Evolutionary conservation across 768 basidiomycete species (phyloP).

Genomic region (Kwoniella dejecticola): DNA sequence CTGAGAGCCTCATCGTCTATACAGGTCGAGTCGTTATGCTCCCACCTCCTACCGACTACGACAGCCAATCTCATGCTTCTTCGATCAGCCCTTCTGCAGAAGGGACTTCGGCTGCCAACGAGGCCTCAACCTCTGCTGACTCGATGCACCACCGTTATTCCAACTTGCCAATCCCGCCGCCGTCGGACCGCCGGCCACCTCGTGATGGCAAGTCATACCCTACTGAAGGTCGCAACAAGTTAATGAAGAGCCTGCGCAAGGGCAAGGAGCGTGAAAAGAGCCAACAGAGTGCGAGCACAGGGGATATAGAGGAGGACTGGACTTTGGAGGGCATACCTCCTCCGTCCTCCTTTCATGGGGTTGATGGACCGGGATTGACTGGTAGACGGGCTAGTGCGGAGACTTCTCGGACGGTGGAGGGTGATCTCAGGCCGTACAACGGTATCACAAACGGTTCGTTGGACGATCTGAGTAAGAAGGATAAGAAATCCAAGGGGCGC

Average conservation of each 20-base stretch:
- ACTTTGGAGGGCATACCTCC: slow-evolving; percentile 31
- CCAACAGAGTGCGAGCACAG: background rate
- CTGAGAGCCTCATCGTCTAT: no score
- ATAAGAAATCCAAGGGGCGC: slow-evolving; percentile 38
- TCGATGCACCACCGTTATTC: no score
- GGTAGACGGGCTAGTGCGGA: slow-evolving; percentile 6
- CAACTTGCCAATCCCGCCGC: slow-evolving; percentile 33
- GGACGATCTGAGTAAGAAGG: slow-evolving; percentile 17
- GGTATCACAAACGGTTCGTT: background rate
- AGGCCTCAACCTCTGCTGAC: no score
- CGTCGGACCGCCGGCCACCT: slow-evolving; percentile 25
- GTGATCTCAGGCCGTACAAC: background rate
- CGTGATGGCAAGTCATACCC: slow-evolving; percentile 23
- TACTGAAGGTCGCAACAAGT: slow-evolving; percentile 18
- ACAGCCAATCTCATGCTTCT: no score
- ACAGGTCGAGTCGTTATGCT: no score
- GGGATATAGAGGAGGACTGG: slow-evolving; percentile 43
- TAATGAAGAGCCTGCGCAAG: slow-evolving; percentile 26
- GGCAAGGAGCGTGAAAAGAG: slow-evolving; percentile 24
- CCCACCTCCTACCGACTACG: no score
- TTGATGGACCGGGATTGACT: background rate
- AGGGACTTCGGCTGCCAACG: no score
- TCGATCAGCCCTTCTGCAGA: no score
- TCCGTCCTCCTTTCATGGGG: slow-evolving; percentile 3
- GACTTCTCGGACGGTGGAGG: background rate